Evolutionary conservation across 441 rosid genomes (phyloP).

Genomic region (Viola pubescens): DNA sequence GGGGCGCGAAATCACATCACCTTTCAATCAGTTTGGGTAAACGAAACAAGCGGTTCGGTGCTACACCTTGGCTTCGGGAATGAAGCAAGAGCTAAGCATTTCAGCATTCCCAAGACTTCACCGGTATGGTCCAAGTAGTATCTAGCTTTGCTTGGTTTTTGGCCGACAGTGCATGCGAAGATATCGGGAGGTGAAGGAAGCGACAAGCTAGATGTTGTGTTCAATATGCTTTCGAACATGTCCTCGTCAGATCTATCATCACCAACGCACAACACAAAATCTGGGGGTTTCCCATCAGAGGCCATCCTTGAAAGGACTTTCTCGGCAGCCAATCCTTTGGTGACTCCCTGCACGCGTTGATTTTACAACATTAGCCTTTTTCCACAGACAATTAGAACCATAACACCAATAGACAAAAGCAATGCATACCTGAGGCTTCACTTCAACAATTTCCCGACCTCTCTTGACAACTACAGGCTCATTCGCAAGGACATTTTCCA

Average conservation of each 20-base stretch:
- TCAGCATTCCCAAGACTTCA: conserved; percentile 31
- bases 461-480: conserved; percentile 73
- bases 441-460: conserved; percentile 85
- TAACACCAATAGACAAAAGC: not conserved
- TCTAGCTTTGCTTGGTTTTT: conserved; percentile 56
- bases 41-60: conserved; percentile 22
- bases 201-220: conserved; percentile 20
- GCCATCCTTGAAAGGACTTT: conserved; percentile 33
- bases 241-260: conserved; percentile 60
- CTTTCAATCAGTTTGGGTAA: conserved; percentile 14
- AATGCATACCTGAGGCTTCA: conserved; percentile 66
- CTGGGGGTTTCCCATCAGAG: conserved; percentile 29
- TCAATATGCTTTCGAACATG: conserved; percentile 47
- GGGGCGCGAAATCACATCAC: not conserved
- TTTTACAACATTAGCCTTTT: conserved; percentile 10
- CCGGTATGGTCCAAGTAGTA: conserved; percentile 37
- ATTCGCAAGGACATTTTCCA: conserved; percentile 78
- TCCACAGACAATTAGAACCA: not conserved
- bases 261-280: conserved; percentile 50
- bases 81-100: conserved; percentile 28
- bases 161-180: conserved; percentile 46
- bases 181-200: conserved; percentile 29
- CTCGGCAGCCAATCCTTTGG: conserved; percentile 43
- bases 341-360: conserved; percentile 41
- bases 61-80: conserved; percentile 11